Evolutionary conservation across 768 basidiomycete species (phyloP).

Genomic region (Lactifluus rugatus): DNA sequence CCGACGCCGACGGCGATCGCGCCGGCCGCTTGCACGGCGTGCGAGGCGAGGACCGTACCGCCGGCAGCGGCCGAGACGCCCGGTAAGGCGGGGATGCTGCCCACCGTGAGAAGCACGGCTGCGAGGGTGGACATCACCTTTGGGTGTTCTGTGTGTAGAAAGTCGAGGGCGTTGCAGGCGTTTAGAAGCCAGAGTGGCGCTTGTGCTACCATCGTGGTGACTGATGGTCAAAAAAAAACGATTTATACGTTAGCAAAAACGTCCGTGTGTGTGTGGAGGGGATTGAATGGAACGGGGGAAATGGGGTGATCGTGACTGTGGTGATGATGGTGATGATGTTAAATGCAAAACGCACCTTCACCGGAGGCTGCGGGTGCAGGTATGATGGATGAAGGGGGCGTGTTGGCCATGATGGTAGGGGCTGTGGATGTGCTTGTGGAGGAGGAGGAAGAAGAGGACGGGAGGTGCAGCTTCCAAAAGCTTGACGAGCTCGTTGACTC

Average conservation of each 20-base stretch:
- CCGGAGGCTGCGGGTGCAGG: conserved; percentile 7
- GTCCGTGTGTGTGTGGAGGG: background rate
- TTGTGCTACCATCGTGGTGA: conserved; percentile 39
- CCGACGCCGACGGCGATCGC: conserved; percentile 72
- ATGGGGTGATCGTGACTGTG: background rate
- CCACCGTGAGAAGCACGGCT: conserved; percentile 71
- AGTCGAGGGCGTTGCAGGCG: conserved; percentile 66
- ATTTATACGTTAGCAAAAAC: too few relatives aligned
- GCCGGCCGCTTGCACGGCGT: conserved; percentile 69
- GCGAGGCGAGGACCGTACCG: conserved; percentile 61
- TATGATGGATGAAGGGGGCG: background rate
- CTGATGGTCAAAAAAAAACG: conserved; percentile 16
- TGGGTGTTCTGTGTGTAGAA: conserved; percentile 65
- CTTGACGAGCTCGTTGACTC: conserved; percentile 9
- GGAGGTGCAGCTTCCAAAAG: conserved; percentile 10
- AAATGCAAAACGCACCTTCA: conserved; percentile 10
- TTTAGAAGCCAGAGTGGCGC: conserved; percentile 72
- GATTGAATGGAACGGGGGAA: background rate
- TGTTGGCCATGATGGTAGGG: background rate
- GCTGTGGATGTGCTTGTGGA: conserved; percentile 1
- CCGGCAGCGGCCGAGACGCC: conserved; percentile 60
- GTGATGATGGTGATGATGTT: background rate
- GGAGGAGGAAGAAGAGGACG: conserved; percentile 1
- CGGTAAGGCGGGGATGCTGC: conserved; percentile 63
- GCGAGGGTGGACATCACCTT: conserved; percentile 64